Evolutionary conservation across 2,329 filamentous ascomycete species (phyloP), one percentile per base, ranked within the genome.

Genomic region (Rutstroemia sp.): DNA sequence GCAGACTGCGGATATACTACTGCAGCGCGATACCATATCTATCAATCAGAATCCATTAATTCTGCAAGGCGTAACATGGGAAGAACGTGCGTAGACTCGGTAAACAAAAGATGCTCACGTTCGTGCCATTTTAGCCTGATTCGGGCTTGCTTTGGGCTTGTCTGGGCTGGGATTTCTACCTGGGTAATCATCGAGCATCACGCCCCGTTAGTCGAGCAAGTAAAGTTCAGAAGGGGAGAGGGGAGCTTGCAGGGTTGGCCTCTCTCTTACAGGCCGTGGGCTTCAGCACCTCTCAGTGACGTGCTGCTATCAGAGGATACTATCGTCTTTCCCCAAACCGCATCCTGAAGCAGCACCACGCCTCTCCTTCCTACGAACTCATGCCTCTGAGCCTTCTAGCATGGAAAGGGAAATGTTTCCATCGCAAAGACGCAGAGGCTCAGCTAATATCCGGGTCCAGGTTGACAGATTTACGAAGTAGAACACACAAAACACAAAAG

Each of bases 1-100:
- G 53, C 53, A 56, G 53, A 56, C 19, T 51, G 53, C 53, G 53
- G 53, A 56, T 51, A 49, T 56, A 51, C 53, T 56, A 56, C 49
- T 55, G 53, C 47, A 56, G 25, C 50, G 53, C 53, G 53, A 56
- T 56, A 56, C 27, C 47, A 19, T 38, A 14, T 56, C 47, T 46
- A 25, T 56, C 53, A 56, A 56, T 56, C 53, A 56, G 37, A 51
- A 30, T 23, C 38, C 19, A 30, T 51, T 19, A 51, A 45, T 51
- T 25, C 19, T 47, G 21, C 44, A 47, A 27, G 44, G 44, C 44
- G 44, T 47, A 27, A 47, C 49, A 51, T 51, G 21, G 48, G 34
- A 39, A 51, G 39, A 19, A 42, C n/a, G 39, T 42, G 19, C n/a
- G 39, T 42, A 42, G 19, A 19, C 39, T 42, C 19, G 39, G 39